Percentiles rank a stretch among this genome's conserved stretches.
Evolutionary conservation across 805 yeast genomes (phyloP).

Genomic region (Blastobotrys terrestris): DNA sequence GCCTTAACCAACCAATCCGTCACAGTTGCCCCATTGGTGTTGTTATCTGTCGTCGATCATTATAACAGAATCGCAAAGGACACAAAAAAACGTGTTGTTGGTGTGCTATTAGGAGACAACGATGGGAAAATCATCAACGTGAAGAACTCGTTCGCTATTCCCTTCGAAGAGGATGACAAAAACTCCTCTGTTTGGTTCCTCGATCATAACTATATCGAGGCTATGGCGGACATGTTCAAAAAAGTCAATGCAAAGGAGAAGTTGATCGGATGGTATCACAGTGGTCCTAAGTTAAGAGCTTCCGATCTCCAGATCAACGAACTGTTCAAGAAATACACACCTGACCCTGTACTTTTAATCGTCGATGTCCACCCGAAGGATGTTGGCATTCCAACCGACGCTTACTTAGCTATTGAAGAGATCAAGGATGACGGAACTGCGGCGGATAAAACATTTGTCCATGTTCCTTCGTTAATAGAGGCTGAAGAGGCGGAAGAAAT

Average conservation of each 20-base stretch:
- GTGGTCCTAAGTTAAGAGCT: slow-evolving; percentile 87
- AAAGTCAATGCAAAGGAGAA: slow-evolving; percentile 96
- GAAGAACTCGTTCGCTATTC: slow-evolving; percentile 92
- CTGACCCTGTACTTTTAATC: slow-evolving; percentile 76
- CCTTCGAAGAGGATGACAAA: slow-evolving; percentile 94
- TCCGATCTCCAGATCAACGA: slow-evolving; percentile 91
- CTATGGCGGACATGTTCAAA: slow-evolving; percentile 96
- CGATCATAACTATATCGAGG: slow-evolving; percentile 92
- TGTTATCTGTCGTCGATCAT: slow-evolving; percentile 91
- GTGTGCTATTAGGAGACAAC: slow-evolving; percentile 85
- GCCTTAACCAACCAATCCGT: slow-evolving; percentile 39
- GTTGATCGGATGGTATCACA: slow-evolving; percentile 98
- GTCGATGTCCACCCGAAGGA: slow-evolving; percentile 83
- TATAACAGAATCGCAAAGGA: slow-evolving; percentile 78
- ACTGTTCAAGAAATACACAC: slow-evolving; percentile 72
- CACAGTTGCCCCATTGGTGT: slow-evolving; percentile 90
- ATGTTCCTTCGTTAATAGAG: slow-evolving; percentile 84
- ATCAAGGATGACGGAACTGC: slow-evolving; percentile 93
- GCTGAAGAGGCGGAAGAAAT: slow-evolving; percentile 99
- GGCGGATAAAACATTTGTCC: slow-evolving; percentile 87
- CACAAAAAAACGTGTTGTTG: slow-evolving; percentile 78
- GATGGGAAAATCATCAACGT: slow-evolving; percentile 54
- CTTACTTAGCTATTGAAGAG: slow-evolving; percentile 89
- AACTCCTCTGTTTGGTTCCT: slow-evolving; percentile 92
- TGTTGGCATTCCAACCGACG: slow-evolving; percentile 93